Conservation (phyloP, 192 early-diverging fungal genomes). For the Backusella mclennaniae region DNA sequence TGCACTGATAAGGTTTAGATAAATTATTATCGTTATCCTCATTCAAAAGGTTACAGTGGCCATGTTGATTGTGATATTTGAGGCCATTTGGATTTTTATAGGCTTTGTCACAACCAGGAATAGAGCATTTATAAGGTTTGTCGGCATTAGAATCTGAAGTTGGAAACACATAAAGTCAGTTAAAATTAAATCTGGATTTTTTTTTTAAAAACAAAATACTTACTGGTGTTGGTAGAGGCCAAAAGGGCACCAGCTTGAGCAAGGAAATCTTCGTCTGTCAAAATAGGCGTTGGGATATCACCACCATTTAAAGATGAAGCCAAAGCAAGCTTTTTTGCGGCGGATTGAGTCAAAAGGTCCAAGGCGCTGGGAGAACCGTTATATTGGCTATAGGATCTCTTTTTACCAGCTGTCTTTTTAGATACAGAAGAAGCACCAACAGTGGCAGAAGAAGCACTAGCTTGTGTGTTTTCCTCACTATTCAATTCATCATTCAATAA, state of each 20-base stretch:
- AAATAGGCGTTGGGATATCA: constrained; percentile 18
- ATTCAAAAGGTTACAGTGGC: constrained; percentile 69
- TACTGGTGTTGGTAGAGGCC: constrained; percentile 29
- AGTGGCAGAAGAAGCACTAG: background rate
- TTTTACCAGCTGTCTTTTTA: constrained; percentile 15
- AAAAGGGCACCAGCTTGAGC: constrained; percentile 39
- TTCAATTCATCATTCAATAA: constrained; percentile 1
- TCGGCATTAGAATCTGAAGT: constrained; percentile 42
- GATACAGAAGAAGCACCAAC: background rate
- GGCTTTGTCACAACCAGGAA: constrained; percentile 86
- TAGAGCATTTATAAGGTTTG: constrained; percentile 88
- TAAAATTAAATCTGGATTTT: constrained; percentile 7
- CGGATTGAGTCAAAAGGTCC: constrained; percentile 27
- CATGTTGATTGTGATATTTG: constrained; percentile 97
- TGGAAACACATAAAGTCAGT: constrained; percentile 2
- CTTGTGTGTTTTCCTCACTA: too few species aligned
- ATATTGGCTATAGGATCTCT: constrained; percentile 21
- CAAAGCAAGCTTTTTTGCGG: constrained; percentile 33
- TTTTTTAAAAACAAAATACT: background rate
- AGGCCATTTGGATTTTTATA: constrained; percentile 99
- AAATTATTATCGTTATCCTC: constrained; percentile 57
- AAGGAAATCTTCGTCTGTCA: constrained; percentile 43
- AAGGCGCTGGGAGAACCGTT: constrained; percentile 11
- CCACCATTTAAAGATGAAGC: constrained; percentile 8
- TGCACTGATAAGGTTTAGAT: constrained; percentile 75